Evolutionary conservation across 2,329 filamentous ascomycete species (phyloP).

Genomic region (Hypoxylon sp.): DNA sequence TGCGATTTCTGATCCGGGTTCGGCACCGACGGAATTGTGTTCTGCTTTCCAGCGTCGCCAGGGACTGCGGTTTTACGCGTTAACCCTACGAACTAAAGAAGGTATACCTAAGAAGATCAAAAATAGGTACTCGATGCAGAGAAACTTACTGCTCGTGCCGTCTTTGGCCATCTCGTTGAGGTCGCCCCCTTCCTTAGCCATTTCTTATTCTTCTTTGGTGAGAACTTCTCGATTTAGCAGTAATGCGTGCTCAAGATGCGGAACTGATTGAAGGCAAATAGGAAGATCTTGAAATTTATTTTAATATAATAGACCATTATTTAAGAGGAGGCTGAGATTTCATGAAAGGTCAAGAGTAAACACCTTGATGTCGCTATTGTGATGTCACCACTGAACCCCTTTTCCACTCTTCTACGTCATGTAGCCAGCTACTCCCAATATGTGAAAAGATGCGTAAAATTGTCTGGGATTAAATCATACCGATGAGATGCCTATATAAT

Average conservation of each 20-base stretch:
- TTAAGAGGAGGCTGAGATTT: neutral
- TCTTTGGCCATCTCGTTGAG: conserved; percentile 48
- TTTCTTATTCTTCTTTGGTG: conserved; percentile 20
- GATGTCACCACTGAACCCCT: conserved; percentile 38
- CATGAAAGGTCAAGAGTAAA: conserved; percentile 2
- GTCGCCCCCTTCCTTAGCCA: conserved; percentile 47
- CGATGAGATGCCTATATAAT: neutral
- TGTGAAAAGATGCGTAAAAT: neutral
- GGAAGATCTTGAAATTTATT: neutral
- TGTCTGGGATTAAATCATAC: no score
- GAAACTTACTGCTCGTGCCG: conserved; percentile 44
- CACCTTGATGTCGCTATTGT: conserved; percentile 34
- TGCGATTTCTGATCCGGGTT: conserved; percentile 40
- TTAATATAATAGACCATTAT: neutral
- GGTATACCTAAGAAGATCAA: neutral
- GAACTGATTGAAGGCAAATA: neutral
- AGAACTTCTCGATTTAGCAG: neutral
- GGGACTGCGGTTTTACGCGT: conserved; percentile 40
- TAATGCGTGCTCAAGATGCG: neutral
- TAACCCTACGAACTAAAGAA: neutral
- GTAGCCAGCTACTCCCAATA: neutral
- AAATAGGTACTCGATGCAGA: no score
- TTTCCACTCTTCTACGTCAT: conserved; percentile 32
- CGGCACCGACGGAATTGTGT: conserved; percentile 47
- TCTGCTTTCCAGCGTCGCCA: conserved; percentile 48